phyloP scores from a whole-genome alignment of 192 early-diverging fungal species.

The Backusella sp. region DNA sequence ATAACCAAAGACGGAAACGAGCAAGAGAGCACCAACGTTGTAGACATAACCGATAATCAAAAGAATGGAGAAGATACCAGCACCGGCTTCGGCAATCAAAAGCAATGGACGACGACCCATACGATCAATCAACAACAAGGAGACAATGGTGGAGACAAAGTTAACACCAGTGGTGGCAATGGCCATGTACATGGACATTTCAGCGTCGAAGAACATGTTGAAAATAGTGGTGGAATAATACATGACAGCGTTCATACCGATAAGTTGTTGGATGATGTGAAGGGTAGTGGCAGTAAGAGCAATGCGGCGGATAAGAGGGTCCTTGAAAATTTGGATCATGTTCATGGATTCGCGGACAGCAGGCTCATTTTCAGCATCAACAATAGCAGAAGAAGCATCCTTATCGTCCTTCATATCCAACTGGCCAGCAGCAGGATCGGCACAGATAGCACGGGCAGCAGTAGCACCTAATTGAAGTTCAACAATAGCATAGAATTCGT shows the following conservation, averaged over 20 bases:
- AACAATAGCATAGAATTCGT: conserved; percentile 62
- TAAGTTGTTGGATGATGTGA: conserved; percentile 77
- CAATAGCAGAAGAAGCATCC: neutral
- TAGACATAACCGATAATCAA: conserved; percentile 21
- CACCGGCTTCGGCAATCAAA: conserved; percentile 57
- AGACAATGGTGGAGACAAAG: conserved; percentile 58
- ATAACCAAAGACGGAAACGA: neutral
- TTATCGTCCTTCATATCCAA: neutral
- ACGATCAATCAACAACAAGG: conserved; percentile 28
- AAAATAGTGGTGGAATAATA: no score
- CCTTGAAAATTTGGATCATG: conserved; percentile 12
- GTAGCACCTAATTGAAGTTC: conserved; percentile 25
- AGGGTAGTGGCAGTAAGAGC: conserved; percentile 60
- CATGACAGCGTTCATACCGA: conserved; percentile 74
- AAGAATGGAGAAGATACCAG: conserved; percentile 59
- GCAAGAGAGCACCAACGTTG: neutral
- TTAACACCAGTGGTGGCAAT: conserved; percentile 78
- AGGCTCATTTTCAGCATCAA: neutral
- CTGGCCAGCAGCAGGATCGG: neutral
- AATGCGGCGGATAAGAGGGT: conserved; percentile 54
- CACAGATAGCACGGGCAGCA: neutral
- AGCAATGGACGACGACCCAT: conserved; percentile 55
- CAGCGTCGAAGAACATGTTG: no score
- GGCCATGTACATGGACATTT: no score
- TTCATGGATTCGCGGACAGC: conserved; percentile 32